A percentile compares a stretch with the other conserved stretches of the same genome.
phyloP scores from a whole-genome alignment of 345 rosid species.

The Syzygium grande region DNA sequence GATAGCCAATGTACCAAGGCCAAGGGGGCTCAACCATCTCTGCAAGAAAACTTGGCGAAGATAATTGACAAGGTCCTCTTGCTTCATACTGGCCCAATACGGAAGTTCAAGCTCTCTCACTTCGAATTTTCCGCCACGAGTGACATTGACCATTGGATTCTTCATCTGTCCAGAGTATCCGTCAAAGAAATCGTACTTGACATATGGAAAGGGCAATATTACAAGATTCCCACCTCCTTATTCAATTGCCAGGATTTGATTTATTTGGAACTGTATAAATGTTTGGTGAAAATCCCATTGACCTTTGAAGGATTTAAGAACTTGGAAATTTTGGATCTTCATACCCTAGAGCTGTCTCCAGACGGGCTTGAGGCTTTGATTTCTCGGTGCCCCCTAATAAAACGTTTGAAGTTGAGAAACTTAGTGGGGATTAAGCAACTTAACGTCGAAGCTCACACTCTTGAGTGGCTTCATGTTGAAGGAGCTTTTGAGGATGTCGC shows the following conservation, averaged over 20 bases:
- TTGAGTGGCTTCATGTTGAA: neutral
- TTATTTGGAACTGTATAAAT: neutral
- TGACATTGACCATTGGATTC: neutral
- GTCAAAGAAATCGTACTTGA: neutral
- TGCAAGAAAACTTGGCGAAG: neutral
- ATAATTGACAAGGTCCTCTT: neutral
- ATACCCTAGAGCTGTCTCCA: neutral
- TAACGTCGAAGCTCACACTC: neutral
- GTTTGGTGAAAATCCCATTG: neutral
- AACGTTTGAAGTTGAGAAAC: fast-evolving
- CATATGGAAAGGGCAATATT: neutral
- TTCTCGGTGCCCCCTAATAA: neutral
- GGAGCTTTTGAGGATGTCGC: neutral
- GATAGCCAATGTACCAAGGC: neutral
- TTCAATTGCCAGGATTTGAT: neutral
- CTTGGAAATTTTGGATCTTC: neutral
- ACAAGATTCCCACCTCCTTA: neutral
- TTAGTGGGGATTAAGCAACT: neutral
- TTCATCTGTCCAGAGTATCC: neutral
- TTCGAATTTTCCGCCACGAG: neutral
- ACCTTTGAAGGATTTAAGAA: neutral
- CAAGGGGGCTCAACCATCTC: neutral
- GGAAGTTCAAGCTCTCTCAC: neutral
- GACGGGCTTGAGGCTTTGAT: neutral
- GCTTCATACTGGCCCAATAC: neutral